Percentiles rank a stretch among this genome's conserved stretches.
Evolutionary conservation across 352 stramenopile genomes (phyloP).

Genomic region (Phytopythium sindhum): DNA sequence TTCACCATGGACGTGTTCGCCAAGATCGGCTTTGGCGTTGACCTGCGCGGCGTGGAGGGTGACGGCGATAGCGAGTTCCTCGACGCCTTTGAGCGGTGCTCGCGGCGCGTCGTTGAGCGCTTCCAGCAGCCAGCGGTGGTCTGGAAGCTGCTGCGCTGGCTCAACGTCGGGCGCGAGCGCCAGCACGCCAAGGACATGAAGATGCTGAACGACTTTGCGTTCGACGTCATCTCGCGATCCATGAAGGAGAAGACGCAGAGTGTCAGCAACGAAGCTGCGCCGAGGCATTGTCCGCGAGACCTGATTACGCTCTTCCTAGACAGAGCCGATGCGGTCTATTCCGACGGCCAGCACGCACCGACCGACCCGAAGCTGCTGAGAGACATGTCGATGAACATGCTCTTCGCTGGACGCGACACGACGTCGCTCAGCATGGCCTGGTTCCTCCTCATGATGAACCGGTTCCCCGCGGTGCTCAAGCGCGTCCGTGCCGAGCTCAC

Average conservation of each 20-base stretch:
- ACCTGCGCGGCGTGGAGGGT: conserved; percentile 43
- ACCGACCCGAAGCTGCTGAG: conserved; percentile 52
- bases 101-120: conserved; percentile 28
- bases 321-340: conserved; percentile 25
- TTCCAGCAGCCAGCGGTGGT: conserved; percentile 31
- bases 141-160: conserved; percentile 41
- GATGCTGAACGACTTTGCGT: conserved; percentile 25
- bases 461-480: conserved; percentile 41
- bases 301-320: conserved; percentile 56
- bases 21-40: conserved; percentile 67
- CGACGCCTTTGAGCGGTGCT: conserved; percentile 32
- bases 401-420: conserved; percentile 71
- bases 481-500: conserved; percentile 38
- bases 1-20: conserved; percentile 79
- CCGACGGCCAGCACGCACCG: conserved; percentile 19
- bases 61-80: conserved; percentile 30
- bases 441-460: conserved; percentile 70
- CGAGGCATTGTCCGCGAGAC: conserved; percentile 13
- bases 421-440: conserved; percentile 66
- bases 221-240: conserved; percentile 31
- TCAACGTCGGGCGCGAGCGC: conserved; percentile 36
- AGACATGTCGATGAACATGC: conserved; percentile 80
- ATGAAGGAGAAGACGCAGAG: conserved; percentile 22
- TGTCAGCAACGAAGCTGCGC: not conserved
- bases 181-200: conserved; percentile 29